These are phyloP conservation scores for Saccharomycopsis babjevae DNA, from an alignment of 805 yeast genomes.

Conservation along the genomic window DNA sequence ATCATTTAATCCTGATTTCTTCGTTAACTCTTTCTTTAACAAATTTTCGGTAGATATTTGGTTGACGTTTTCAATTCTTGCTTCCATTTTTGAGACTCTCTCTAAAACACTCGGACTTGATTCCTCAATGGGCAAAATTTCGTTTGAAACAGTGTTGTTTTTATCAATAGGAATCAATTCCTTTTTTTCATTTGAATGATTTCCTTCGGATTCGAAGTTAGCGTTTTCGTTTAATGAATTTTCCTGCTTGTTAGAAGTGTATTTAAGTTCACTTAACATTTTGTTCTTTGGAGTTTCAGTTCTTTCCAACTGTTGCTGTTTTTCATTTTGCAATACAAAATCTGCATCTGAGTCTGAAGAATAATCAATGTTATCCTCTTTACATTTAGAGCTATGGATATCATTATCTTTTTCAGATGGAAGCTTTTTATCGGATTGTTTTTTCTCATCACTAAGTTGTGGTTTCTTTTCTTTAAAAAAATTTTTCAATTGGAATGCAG, in stretches of 20 bases:
- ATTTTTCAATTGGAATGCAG: constrained; percentile 27
- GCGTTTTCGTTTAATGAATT: background rate
- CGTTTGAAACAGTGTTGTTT: background rate
- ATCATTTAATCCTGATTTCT: constrained; percentile 3
- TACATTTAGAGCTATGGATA: background rate
- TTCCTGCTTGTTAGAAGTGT: background rate
- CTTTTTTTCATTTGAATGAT: background rate
- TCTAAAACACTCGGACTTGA: constrained; percentile 13
- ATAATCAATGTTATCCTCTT: background rate
- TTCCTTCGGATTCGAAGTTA: background rate
- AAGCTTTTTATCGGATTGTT: background rate
- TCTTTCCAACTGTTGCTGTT: background rate
- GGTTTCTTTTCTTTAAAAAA: constrained; percentile 14
- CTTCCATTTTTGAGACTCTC: constrained; percentile 19
- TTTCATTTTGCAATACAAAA: background rate
- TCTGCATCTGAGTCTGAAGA: background rate
- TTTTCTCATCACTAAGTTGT: constrained; percentile 2
- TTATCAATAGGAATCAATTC: background rate
- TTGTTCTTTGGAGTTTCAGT: background rate
- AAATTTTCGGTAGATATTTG: constrained; percentile 9
- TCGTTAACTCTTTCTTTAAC: constrained; percentile 13
- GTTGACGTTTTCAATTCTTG: constrained; percentile 1
- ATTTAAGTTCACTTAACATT: background rate
- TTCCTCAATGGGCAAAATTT: background rate
- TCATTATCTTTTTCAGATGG: background rate